Evolutionary conservation across 305 asterid species (phyloP).

Genomic region (Stenogyne calaminthoides): DNA sequence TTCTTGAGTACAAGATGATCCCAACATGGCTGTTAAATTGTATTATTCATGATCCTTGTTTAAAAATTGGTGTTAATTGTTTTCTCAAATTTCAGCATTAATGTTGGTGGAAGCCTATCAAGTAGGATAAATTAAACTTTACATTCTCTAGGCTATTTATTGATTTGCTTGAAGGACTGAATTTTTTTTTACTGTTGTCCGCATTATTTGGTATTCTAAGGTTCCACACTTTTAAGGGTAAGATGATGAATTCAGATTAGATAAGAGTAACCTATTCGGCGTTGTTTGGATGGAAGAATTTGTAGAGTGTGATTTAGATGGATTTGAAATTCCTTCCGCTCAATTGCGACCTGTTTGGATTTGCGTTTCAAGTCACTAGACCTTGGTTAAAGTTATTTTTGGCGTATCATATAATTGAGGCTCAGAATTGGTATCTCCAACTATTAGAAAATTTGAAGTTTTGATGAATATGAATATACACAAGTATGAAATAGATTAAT

Average conservation of each 20-base stretch:
- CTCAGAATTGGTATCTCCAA: not conserved
- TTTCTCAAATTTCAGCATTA: not conserved
- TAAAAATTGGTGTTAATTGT: not conserved
- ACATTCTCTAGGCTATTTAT: not conserved
- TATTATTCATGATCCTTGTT: not conserved
- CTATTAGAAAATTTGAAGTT: not conserved
- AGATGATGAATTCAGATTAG: not conserved
- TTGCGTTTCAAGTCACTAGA: not conserved
- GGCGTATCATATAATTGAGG: not conserved
- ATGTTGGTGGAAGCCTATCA: not conserved
- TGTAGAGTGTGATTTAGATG: too few species aligned
- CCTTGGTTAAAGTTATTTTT: not conserved
- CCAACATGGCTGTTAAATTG: not conserved
- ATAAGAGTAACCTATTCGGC: too few species aligned
- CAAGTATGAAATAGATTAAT: not conserved
- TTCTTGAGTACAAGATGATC: not conserved
- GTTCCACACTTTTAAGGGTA: not conserved
- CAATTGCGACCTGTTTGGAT: not conserved
- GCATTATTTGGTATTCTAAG: not conserved
- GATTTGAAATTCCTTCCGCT: not conserved
- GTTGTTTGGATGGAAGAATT: not conserved
- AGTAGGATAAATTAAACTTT: not conserved
- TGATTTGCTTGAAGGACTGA: not conserved
- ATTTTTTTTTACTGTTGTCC: not conserved
- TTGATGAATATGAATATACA: not conserved